Evolutionary conservation across 1,284 basidiomycete genomes (phyloP), one percentile per base, ranked within the genome.

Genomic region (Erythrobasidium hasegawianum): DNA sequence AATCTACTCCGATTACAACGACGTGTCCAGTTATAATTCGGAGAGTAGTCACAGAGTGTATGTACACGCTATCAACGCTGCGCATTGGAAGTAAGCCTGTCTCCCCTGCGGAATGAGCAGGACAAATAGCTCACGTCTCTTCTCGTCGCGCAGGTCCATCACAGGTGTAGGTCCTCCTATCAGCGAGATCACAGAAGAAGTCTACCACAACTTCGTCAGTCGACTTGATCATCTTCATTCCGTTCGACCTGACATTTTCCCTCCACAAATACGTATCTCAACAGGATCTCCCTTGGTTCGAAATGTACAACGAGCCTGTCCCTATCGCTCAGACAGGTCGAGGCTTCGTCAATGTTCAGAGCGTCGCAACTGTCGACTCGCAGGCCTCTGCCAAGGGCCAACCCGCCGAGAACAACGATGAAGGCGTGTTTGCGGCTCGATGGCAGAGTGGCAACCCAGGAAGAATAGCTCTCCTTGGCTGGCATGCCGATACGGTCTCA

Each of bases 291-390:
- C 53, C 61, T 13, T 64, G 61, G 61, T 64, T 47, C 61, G 61
- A 64, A 27, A n/a, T 64, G 26, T 64, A 64, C 40, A 58, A 64
- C 50, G 55, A 64, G 24, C 59, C 59, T 20, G 45, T 38, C 18
- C 41, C 58, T 27, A 43, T 33, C 33, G 11, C 33, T 5, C 33
- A 33, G 33, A 33, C 33, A 4, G 33, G 33, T 33, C 33, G 33
- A 33, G 33, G 33, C 4, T 33, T 4, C 33, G 33, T 33, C 33
- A 33, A 33, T 33, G 11, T 33, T 11, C 33, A 33, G 4, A 33
- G 33, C 33, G 33, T 33, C 33, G 4, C 33, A 11, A 33, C 11
- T 33, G 11, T 33, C 33, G 33, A 33, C 11, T 33, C 33, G 33
- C 33, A 33, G 33, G 5, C 33, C 4, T 4, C 33, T 33, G 4